Evolutionary conservation across 1,284 basidiomycete genomes (phyloP).

Genomic region (Cutaneotrichosporon cyanovorans): DNA sequence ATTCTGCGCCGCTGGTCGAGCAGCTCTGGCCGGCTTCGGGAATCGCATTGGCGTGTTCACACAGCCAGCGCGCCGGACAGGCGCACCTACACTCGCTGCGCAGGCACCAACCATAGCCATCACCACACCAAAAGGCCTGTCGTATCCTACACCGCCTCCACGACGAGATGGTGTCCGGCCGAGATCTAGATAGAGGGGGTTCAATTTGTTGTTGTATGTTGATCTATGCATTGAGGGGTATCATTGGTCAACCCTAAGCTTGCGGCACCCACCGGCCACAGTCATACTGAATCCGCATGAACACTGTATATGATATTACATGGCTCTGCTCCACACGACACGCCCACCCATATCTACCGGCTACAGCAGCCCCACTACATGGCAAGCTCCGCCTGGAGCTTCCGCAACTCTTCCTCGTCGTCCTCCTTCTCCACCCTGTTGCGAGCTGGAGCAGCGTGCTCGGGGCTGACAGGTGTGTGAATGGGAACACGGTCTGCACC

Average conservation of each 20-base stretch:
- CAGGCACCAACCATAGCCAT: slow-evolving; percentile 1
- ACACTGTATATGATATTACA: not conserved
- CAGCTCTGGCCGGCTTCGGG: slow-evolving; percentile 33
- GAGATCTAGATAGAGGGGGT: too few species aligned
- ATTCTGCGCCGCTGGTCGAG: slow-evolving; percentile 10
- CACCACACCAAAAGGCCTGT: not conserved
- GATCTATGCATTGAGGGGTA: too few species aligned
- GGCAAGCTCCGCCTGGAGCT: slow-evolving; percentile 83
- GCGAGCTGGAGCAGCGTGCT: slow-evolving; percentile 43
- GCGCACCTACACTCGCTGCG: not conserved
- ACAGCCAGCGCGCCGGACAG: slow-evolving; percentile 16
- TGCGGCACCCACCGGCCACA: not conserved
- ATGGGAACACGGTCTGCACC: slow-evolving; percentile 86
- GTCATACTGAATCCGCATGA: not conserved
- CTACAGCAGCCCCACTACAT: slow-evolving; percentile 53
- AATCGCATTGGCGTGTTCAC: slow-evolving; percentile 38
- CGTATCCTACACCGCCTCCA: too few species aligned
- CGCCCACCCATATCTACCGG: not conserved
- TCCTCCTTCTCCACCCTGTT: slow-evolving; percentile 62
- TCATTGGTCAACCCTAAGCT: not conserved
- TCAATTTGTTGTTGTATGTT: too few species aligned
- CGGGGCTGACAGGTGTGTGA: slow-evolving; percentile 60
- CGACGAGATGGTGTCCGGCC: too few species aligned
- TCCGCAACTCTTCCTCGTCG: slow-evolving; percentile 84
- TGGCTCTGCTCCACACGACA: not conserved